Conservation (phyloP, 495 filamentous ascomycete genomes). For the Penicillium ochrochloron region DNA sequence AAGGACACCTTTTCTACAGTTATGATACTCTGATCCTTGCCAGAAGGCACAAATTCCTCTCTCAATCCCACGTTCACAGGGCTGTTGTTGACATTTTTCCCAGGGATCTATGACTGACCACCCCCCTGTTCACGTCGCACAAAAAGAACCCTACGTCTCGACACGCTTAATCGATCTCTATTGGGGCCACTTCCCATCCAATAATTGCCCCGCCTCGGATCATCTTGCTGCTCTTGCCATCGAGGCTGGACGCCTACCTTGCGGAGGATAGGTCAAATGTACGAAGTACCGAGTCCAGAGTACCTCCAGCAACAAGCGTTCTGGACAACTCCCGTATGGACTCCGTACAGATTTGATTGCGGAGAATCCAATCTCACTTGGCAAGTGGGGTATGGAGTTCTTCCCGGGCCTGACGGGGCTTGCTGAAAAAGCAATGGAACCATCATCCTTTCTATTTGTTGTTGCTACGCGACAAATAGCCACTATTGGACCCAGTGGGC, state of each 20-base stretch:
- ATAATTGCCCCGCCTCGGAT: slow-evolving; percentile 15
- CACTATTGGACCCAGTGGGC: slow-evolving; percentile 17
- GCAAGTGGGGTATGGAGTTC: background rate
- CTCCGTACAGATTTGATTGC: background rate
- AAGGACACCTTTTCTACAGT: background rate
- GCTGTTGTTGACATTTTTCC: background rate
- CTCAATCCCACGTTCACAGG: background rate
- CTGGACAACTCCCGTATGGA: background rate
- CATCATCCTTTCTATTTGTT: background rate
- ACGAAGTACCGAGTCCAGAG: background rate
- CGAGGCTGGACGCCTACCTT: slow-evolving; percentile 17
- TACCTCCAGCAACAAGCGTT: background rate
- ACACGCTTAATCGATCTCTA: slow-evolving; percentile 5
- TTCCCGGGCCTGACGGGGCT: background rate
- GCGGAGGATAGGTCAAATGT: background rate
- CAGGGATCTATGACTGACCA: background rate
- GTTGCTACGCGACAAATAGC: slow-evolving; percentile 17
- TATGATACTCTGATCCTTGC: background rate
- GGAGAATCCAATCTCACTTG: background rate
- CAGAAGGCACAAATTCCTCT: background rate
- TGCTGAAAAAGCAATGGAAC: background rate
- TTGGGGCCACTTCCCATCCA: slow-evolving; percentile 21
- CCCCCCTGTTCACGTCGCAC: slow-evolving; percentile 16
- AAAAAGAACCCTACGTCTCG: slow-evolving; percentile 2
- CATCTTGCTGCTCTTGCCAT: slow-evolving; percentile 22